Conservation (phyloP, 2,329 filamentous ascomycete species). For the Phialophora expanda region DNA sequence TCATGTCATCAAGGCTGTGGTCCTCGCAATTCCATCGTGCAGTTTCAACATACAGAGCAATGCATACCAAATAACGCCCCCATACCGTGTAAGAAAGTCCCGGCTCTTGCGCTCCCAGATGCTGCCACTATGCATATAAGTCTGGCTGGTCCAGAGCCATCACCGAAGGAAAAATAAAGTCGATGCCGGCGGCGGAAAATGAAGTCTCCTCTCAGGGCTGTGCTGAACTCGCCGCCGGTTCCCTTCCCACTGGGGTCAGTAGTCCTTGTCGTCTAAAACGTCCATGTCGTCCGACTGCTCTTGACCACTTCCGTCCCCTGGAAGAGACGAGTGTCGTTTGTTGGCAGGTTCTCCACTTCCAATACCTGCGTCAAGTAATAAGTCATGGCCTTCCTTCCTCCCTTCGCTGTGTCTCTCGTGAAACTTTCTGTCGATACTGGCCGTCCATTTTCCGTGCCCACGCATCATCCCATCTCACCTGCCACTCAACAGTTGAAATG, state of each 20-base stretch:
- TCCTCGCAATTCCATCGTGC: neutral
- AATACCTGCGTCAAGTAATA: neutral
- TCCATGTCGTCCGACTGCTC: neutral
- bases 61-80: neutral
- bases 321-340: neutral
- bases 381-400: neutral
- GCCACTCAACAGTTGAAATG: neutral
- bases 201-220: neutral
- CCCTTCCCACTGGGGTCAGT: neutral
- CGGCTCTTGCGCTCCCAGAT: neutral
- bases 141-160: neutral
- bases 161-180: neutral
- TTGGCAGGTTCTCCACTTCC: neutral
- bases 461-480: neutral
- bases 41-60: neutral
- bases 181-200: neutral
- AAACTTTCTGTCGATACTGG: neutral
- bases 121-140: neutral
- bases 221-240: neutral
- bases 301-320: neutral
- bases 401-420: neutral
- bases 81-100: neutral
- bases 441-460: neutral
- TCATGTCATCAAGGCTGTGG: neutral
- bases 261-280: neutral